Base-by-base conservation (phyloP, 441 rosid species). In the Gossypium davidsonii region DNA sequence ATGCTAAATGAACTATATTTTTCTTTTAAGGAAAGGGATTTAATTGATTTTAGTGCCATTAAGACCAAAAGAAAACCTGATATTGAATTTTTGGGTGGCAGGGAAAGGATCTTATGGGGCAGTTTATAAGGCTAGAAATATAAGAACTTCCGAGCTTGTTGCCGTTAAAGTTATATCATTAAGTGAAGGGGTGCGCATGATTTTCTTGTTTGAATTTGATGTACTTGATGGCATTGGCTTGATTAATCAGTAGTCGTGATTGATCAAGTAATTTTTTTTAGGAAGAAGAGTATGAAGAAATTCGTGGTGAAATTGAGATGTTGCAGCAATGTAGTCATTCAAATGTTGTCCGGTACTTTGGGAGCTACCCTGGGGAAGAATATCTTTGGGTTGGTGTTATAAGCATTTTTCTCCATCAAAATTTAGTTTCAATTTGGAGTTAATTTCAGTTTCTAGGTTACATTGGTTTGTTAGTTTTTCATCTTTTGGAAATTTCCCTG, bases 281-380 rank as follows among this genome's bases (percentile, higher is more conserved):
- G 99, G 99, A 95, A 86, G 99, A 93, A 81, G 99, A 98, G 0
- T 95, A 93, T 78, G 99, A 95, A 86, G 99, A 95, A 81, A 95
- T 95, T 49, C 89, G 98, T 9, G 98, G 99, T 46, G 98, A 93
- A 82, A 95, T 95, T 76, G 99, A 95, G 94, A 95, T 95, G 99
- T 77, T 95, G 87, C 99, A 93, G 84, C 99, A 95, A 70, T 95
- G 99, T 77, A 90, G 88, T 77, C 97, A 95, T 86, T 96, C 98
- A 9, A 95, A 95, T 83, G 98, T 93, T 73, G 99, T 95, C 42
- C 89, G 98, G 11, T 93, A 93, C 81, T 89, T 95, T 39, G 99
- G 99, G 70, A 95, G 98, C 83, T 91, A 95, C 80, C 99, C 91
- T 84, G 98, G 99, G 67, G 99, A 93, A 83, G 99, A 95, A 72